Base-by-base conservation (phyloP, 164 flowering plant genomes). In the Vitis rotundifolia region DNA sequence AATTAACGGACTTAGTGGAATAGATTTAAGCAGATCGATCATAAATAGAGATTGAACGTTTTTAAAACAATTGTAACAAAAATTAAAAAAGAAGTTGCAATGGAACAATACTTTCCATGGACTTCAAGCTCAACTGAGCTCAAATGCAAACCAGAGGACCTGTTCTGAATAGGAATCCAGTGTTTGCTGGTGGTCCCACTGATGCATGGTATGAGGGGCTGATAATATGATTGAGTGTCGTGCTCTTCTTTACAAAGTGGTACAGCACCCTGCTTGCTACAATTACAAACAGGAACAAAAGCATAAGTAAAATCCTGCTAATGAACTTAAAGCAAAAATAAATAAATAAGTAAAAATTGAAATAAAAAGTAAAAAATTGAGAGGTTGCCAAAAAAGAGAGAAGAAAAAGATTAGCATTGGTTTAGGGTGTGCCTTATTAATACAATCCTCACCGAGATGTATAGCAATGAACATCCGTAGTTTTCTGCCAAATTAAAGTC, bases 401-500 rank as follows among this genome's bases (percentile, higher is more conserved):
- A 37, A 37, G 44, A 0, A 37, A 37, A 6, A 37, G 44, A 37
- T 37, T 3, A 6, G 7, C 44, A 37, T 37, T 37, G 44, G 44
- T 37, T 37, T 37, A 37, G 7, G 5, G 44, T 37, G 44, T 37
- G 44, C 0, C 44, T 3, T 37, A 37, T 3, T 37, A 37, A 37
- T 18, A 37, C 14, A 66, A 64, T 77, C 44, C 89, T 89, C 77
- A 93, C 98, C 94, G 88, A 71, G 90, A 86, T 59, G 79, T 64
- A 77, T 91, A 88, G 80, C 99, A 91, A 66, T 79, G 56, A 68
- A 75, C 64, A 76, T 95, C 97, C 12, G 77, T 67, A 65, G 97
- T 91, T 85, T 95, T 95, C 81, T 95, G 98, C 99, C 99, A 95
- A 68, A 93, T 77, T 69, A 86, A 87, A 66, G 97, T 95, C 74